phyloP scores from a whole-genome alignment of 352 stramenopile species.

The Sclerospora graminicola region DNA sequence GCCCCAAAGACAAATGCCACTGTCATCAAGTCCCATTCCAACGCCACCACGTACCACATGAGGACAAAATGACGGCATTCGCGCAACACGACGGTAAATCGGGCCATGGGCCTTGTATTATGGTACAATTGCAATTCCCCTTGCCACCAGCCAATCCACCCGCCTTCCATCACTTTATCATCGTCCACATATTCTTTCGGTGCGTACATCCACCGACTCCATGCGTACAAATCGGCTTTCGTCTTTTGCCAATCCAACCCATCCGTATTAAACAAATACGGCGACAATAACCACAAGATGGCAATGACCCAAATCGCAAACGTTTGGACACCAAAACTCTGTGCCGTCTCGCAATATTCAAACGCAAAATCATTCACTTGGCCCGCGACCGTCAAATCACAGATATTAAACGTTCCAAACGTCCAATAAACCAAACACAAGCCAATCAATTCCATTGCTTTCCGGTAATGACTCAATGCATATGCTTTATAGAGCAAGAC shows the following conservation, averaged over 20 bases:
- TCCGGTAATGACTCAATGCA: conserved; percentile 60
- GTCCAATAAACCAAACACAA: conserved; percentile 65
- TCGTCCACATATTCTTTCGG: conserved; percentile 47
- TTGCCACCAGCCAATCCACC: conserved; percentile 83
- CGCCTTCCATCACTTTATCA: conserved; percentile 51
- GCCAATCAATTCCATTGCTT: conserved; percentile 67
- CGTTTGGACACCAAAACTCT: conserved; percentile 71
- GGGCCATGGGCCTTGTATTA: conserved; percentile 58
- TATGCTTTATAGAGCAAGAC: conserved; percentile 79
- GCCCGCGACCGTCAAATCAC: conserved; percentile 27
- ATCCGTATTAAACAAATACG: conserved; percentile 84
- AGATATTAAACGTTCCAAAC: conserved; percentile 66
- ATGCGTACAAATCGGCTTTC: conserved; percentile 61
- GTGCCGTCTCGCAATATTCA: conserved; percentile 57
- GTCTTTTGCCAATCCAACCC: conserved; percentile 79
- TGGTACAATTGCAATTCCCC: conserved; percentile 58
- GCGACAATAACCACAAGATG: conserved; percentile 59
- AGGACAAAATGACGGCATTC: conserved; percentile 75
- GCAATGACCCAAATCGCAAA: conserved; percentile 76
- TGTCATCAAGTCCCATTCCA: conserved; percentile 42
- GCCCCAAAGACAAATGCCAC: conserved; percentile 51
- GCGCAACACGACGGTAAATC: conserved; percentile 63
- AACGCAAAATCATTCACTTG: conserved; percentile 38
- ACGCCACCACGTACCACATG: conserved; percentile 78
- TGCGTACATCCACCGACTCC: conserved; percentile 80